Conservation (phyloP, 2,329 filamentous ascomycete species). For the Hypomyces perniciosus region DNA sequence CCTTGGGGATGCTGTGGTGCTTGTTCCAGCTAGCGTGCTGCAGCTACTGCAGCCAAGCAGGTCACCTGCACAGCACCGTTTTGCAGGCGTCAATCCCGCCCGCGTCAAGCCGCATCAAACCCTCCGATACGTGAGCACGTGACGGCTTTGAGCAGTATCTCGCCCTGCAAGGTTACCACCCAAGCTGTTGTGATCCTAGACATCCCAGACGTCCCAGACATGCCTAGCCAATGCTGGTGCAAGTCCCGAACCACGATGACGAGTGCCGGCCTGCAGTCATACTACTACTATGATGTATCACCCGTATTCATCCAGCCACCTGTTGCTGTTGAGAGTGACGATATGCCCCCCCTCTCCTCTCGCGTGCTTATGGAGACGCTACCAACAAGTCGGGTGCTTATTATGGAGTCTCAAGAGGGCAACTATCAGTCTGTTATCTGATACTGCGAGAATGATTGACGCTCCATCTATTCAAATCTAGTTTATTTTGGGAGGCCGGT, state of each 20-base stretch:
- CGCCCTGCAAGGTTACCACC: constrained; percentile 11
- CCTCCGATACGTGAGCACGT: constrained; percentile 3
- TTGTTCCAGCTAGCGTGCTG: neutral
- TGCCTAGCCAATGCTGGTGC: constrained; percentile 4
- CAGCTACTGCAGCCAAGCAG: constrained; percentile 14
- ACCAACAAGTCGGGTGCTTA: too few species aligned
- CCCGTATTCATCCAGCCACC: too few species aligned
- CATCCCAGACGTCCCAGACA: neutral
- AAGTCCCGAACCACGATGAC: constrained; percentile 6
- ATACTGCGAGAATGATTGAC: too few species aligned
- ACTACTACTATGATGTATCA: too few species aligned
- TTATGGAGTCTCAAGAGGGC: too few species aligned
- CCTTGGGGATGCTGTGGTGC: neutral
- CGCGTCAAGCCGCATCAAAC: neutral
- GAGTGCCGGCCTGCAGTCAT: neutral
- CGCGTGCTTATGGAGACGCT: too few species aligned
- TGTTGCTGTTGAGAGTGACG: too few species aligned
- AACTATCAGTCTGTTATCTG: too few species aligned
- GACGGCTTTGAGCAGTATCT: constrained; percentile 7
- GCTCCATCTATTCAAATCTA: too few species aligned
- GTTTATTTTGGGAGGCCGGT: too few species aligned
- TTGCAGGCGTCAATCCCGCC: constrained; percentile 1
- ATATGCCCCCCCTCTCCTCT: too few species aligned
- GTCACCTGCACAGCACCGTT: constrained; percentile 20
- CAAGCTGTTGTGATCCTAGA: neutral